Evolutionary conservation across 1,139 yeast genomes (phyloP).

Genomic region (Hansenula lynferdii): DNA sequence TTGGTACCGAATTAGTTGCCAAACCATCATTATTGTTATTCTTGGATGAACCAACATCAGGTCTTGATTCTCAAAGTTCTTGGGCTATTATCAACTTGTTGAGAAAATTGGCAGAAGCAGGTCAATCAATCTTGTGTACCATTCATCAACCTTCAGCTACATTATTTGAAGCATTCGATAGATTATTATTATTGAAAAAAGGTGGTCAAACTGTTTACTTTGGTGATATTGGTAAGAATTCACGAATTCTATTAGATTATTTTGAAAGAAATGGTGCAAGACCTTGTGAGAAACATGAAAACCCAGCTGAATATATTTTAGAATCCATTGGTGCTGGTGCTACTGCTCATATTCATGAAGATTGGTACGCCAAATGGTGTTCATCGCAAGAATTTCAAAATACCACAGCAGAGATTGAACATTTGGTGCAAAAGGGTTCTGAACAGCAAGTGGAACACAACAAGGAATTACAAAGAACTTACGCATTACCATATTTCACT

Average conservation of each 20-base stretch:
- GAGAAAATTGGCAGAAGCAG: conserved; percentile 40
- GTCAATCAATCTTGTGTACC: conserved; percentile 50
- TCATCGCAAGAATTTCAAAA: conserved; percentile 27
- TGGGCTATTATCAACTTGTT: conserved; percentile 46
- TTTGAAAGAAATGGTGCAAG: conserved; percentile 45
- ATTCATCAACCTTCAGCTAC: conserved; percentile 60
- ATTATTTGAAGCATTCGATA: conserved; percentile 39
- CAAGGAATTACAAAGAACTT: conserved; percentile 17
- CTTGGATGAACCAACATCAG: conserved; percentile 86
- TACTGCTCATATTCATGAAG: conserved; percentile 33
- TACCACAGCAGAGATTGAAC: conserved; percentile 24
- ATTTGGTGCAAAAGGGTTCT: conserved; percentile 6
- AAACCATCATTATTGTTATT: conserved; percentile 69
- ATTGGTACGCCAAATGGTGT: conserved; percentile 46
- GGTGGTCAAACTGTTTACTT: conserved; percentile 54
- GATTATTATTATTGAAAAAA: conserved; percentile 32
- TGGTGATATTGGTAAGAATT: conserved; percentile 53
- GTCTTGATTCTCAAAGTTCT: conserved; percentile 71
- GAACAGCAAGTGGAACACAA: not conserved
- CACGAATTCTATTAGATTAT: conserved; percentile 40
- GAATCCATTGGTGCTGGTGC: conserved; percentile 65
- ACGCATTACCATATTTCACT: conserved; percentile 29
- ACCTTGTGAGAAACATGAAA: conserved; percentile 37
- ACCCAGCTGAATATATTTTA: conserved; percentile 59
- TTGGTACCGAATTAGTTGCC: conserved; percentile 79